These are phyloP conservation scores for Yarrowia sp. DNA, from an alignment of 805 yeast species.

Conservation along the genomic window DNA sequence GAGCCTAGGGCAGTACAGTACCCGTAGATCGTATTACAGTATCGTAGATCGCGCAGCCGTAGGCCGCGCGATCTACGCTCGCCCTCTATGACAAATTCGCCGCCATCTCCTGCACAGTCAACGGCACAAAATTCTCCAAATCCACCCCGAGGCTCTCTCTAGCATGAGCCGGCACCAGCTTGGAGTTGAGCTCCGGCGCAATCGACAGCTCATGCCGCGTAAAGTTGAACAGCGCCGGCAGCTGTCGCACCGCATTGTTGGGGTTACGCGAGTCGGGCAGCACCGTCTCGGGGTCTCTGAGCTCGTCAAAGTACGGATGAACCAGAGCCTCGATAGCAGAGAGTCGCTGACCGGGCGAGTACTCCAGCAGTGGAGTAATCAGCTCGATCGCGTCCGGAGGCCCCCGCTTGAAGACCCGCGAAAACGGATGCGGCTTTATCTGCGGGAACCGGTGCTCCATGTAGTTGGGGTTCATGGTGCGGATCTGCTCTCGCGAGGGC, in stretches of 20 bases:
- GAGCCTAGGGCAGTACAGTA: too few relatives aligned
- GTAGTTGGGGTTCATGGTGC: constrained; percentile 93
- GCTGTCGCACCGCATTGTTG: constrained; percentile 62
- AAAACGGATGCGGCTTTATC: constrained; percentile 51
- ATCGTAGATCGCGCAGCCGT: too few relatives aligned
- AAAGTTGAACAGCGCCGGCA: constrained; percentile 77
- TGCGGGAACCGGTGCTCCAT: constrained; percentile 94
- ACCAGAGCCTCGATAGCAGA: constrained; percentile 79
- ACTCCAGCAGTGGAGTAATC: constrained; percentile 74
- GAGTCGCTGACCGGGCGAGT: constrained; percentile 82
- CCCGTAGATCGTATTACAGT: too few relatives aligned
- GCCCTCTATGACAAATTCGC: constrained; percentile 5
- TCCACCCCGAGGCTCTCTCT: constrained; percentile 46
- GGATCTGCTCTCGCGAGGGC: constrained; percentile 87
- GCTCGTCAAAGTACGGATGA: constrained; percentile 85
- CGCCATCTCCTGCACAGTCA: constrained; percentile 36
- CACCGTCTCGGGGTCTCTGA: constrained; percentile 53
- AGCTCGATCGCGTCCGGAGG: constrained; percentile 85
- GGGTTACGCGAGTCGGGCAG: constrained; percentile 53
- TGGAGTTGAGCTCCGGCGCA: constrained; percentile 43
- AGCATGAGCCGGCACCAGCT: constrained; percentile 43
- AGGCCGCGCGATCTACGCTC: too few relatives aligned
- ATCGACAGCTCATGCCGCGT: constrained; percentile 57
- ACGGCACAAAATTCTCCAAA: constrained; percentile 60
- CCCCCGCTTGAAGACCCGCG: constrained; percentile 69